A percentile compares a stretch with the other conserved stretches of the same genome.
Conservation (phyloP, 2,329 filamentous ascomycete species). For the Hymenoscyphus fructigenus region DNA sequence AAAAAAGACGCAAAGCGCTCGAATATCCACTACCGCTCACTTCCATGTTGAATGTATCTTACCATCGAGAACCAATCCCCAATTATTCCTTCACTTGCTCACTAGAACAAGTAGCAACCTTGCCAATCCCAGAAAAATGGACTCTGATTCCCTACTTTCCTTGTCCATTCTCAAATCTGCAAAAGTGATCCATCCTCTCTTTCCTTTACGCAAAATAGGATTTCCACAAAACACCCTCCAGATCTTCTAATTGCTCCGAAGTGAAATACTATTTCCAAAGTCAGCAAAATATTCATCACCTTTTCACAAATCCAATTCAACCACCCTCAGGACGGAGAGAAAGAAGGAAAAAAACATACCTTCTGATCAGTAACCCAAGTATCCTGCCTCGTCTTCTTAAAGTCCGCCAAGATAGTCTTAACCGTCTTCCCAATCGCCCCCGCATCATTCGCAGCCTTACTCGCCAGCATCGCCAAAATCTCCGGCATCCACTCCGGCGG, state of each 20-base stretch:
- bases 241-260: conserved; percentile 85
- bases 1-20: too few species aligned
- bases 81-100: too few species aligned
- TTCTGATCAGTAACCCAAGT: conserved; percentile 98
- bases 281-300: conserved; percentile 9
- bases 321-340: conserved; percentile 12
- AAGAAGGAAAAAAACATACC: conserved; percentile 57
- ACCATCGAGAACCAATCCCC: too few species aligned
- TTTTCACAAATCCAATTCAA: neutral
- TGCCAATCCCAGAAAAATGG: neutral
- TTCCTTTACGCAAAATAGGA: conserved; percentile 77
- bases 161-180: neutral
- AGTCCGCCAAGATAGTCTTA: conserved; percentile 90
- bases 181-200: neutral
- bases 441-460: conserved; percentile 81
- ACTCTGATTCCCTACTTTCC: neutral
- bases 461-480: conserved; percentile 80
- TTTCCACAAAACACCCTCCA: conserved; percentile 98
- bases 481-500: conserved; percentile 94
- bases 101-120: neutral
- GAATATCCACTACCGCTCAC: too few species aligned
- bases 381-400: conserved; percentile 99
- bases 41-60: too few species aligned
- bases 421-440: conserved; percentile 95
- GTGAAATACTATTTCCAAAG: conserved; percentile 68